A percentile compares a stretch with the other conserved stretches of the same genome.
Conservation (phyloP, 345 rosid genomes). For the Firmiana major region DNA sequence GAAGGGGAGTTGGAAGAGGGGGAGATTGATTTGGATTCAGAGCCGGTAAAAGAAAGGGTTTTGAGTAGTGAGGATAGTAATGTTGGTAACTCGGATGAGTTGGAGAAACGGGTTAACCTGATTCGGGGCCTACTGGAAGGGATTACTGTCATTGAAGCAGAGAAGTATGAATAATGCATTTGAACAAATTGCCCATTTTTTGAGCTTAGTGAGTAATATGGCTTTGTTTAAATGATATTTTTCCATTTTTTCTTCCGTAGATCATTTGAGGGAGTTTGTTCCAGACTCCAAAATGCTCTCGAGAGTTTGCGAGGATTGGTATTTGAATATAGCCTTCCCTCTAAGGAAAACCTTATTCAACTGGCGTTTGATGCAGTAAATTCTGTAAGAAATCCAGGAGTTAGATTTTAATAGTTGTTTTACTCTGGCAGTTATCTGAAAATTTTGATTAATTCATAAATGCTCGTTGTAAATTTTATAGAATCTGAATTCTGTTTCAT, state of each 20-base stretch:
- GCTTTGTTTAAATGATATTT: slow-evolving; percentile 13
- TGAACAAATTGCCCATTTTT: slow-evolving; percentile 5
- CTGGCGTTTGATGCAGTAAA: slow-evolving; percentile 46
- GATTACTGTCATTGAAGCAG: slow-evolving; percentile 46
- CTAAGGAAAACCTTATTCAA: slow-evolving; percentile 44
- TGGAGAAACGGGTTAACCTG: slow-evolving; percentile 34
- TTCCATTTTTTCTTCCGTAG: slow-evolving; percentile 40
- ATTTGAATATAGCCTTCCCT: slow-evolving; percentile 29
- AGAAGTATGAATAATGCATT: slow-evolving; percentile 54
- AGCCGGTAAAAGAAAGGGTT: slow-evolving; percentile 1
- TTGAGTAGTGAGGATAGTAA: slow-evolving; percentile 21
- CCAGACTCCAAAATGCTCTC: slow-evolving; percentile 51
- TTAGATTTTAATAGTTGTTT: not conserved
- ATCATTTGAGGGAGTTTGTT: slow-evolving; percentile 62
- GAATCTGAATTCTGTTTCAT: slow-evolving; percentile 15
- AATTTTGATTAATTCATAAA: not conserved
- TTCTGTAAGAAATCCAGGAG: slow-evolving; percentile 43
- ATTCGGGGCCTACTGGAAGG: slow-evolving; percentile 59
- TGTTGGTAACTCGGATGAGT: slow-evolving; percentile 30
- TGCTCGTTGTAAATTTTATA: not conserved
- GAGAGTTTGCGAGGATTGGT: slow-evolving; percentile 56
- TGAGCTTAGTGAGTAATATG: not conserved
- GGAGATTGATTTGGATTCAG: slow-evolving; percentile 64
- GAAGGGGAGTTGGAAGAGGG: slow-evolving; percentile 99
- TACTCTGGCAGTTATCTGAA: not conserved